These are phyloP conservation scores for Tolypocladium paradoxum DNA, from an alignment of 2,329 filamentous ascomycete genomes.

Conservation along the genomic window DNA sequence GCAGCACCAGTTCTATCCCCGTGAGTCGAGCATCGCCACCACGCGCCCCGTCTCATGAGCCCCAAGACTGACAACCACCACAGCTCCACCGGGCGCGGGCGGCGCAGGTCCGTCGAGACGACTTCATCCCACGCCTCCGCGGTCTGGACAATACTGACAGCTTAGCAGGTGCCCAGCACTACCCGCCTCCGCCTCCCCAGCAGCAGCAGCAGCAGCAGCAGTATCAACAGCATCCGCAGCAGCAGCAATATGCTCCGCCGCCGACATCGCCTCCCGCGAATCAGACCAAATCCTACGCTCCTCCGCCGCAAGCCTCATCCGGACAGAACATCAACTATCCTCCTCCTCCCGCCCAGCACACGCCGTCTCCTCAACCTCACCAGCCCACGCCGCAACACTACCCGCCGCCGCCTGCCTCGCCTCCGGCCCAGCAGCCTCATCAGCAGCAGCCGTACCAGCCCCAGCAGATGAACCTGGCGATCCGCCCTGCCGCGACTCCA, in stretches of 20 bases:
- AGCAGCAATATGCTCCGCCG: slow-evolving; percentile 34
- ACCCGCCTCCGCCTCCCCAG: slow-evolving; percentile 26
- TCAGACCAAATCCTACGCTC: slow-evolving; percentile 33
- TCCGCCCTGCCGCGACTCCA: slow-evolving; percentile 13
- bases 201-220: slow-evolving; percentile 12
- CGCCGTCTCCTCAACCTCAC: slow-evolving; percentile 19
- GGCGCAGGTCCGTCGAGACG: slow-evolving; percentile 14
- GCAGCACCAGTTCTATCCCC: slow-evolving; percentile 33
- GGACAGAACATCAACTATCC: slow-evolving; percentile 13
- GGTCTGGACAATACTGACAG: too few species aligned
- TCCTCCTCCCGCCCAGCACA: slow-evolving; percentile 19
- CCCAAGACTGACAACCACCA: not conserved
- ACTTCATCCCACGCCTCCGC: not conserved
- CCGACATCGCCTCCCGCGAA: slow-evolving; percentile 36
- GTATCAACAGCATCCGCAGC: slow-evolving; percentile 12
- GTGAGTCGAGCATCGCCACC: slow-evolving; percentile 22
- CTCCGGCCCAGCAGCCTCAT: slow-evolving; percentile 10
- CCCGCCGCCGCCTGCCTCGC: slow-evolving; percentile 6
- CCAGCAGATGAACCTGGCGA: slow-evolving; percentile 10
- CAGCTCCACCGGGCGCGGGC: slow-evolving; percentile 5
- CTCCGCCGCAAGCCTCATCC: slow-evolving; percentile 12
- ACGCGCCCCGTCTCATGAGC: not conserved
- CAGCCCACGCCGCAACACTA: slow-evolving; percentile 8
- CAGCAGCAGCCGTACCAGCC: slow-evolving; percentile 12
- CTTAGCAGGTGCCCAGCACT: slow-evolving; percentile 20